A percentile compares a stretch with the other conserved stretches of the same genome.
Conservation (phyloP, 139 green algal genomes). For the Axilococcus clingmanii region DNA sequence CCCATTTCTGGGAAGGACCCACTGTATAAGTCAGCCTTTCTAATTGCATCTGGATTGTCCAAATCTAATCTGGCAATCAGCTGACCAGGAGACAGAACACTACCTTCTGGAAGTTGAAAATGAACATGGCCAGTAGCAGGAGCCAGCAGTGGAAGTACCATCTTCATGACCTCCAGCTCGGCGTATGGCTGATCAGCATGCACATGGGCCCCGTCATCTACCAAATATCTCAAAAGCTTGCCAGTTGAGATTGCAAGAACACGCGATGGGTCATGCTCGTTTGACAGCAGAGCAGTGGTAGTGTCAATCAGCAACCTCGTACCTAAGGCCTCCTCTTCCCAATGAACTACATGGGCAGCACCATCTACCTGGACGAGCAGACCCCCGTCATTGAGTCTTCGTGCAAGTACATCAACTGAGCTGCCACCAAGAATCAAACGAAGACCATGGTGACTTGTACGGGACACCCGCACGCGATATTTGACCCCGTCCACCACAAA, state of each 20-base stretch:
- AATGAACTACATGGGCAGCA: conserved; percentile 80
- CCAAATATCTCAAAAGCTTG: conserved; percentile 75
- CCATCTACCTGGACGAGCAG: conserved; percentile 91
- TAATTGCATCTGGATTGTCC: conserved; percentile 44
- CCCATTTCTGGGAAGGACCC: conserved; percentile 63
- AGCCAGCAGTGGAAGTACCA: conserved; percentile 75
- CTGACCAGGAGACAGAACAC: conserved; percentile 55
- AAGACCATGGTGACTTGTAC: conserved; percentile 29
- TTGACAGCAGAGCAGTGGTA: conserved; percentile 81
- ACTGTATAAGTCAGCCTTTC: conserved; percentile 39
- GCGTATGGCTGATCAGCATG: conserved; percentile 60
- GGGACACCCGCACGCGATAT: conserved; percentile 61
- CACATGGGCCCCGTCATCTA: conserved; percentile 58
- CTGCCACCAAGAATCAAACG: conserved; percentile 43
- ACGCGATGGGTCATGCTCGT: conserved; percentile 39
- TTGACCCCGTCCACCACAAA: conserved; percentile 60
- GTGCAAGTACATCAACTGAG: conserved; percentile 66
- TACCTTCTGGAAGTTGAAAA: conserved; percentile 66
- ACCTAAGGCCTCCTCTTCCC: conserved; percentile 80
- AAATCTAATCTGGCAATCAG: conserved; percentile 75
- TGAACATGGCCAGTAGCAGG: conserved; percentile 57
- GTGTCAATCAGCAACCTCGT: conserved; percentile 85
- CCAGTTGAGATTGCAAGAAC: conserved; percentile 49
- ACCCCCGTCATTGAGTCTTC: conserved; percentile 84
- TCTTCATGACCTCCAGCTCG: conserved; percentile 93